Base-by-base conservation (phyloP, 352 stramenopile species). In the Pythium pyrilobum region DNA sequence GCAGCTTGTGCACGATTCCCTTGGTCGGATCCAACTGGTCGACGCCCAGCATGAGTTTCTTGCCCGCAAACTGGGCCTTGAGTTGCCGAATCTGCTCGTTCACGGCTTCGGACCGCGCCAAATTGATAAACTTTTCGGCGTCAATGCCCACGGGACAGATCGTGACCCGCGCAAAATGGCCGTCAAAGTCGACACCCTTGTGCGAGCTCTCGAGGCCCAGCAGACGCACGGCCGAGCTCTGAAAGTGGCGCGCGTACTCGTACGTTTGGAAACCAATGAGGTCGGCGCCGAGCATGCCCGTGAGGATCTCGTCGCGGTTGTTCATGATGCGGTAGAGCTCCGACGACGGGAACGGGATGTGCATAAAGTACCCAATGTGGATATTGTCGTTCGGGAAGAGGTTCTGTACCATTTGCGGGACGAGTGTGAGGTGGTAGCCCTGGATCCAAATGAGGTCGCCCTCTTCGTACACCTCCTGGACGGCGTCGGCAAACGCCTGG, bases 181-280 rank as follows among this genome's bases (percentile, higher is more conserved):
- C 87, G 38, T 93, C 84, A 37, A 80, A 88, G 37, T 97, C 86
- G 42, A 97, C 82, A 7, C 87, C 87, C 46, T 95, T 88, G 45
- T 94, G 87, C 6, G 75, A 92, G 45, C 85, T 96, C 55, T 96
- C 82, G 2, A 96, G 61, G 3, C 88, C 88, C 2, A 96, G 45
- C n/a, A 97, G 66, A 20, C 85, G 72, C 27, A 94, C 85, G 15
- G 77, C 88, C 5, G 86, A 85, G 51, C 80, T 92, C 40, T 95
- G 83, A 57, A 96, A 96, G 69, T 96, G 85, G 1, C 87, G 74
- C 8, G 86, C 86, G 51, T 95, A 94, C 59, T 96, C 87, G 47
- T 95, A 95, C 47, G 88, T 95, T 63, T 96, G 88, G 64, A 97
- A 96, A 8, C 80, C 85, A 28, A 97, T 75, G n/a, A 97, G 74